These are phyloP conservation scores for Solanum stenotomum DNA, from an alignment of 257 asterid genomes.

Conservation along the genomic window DNA sequence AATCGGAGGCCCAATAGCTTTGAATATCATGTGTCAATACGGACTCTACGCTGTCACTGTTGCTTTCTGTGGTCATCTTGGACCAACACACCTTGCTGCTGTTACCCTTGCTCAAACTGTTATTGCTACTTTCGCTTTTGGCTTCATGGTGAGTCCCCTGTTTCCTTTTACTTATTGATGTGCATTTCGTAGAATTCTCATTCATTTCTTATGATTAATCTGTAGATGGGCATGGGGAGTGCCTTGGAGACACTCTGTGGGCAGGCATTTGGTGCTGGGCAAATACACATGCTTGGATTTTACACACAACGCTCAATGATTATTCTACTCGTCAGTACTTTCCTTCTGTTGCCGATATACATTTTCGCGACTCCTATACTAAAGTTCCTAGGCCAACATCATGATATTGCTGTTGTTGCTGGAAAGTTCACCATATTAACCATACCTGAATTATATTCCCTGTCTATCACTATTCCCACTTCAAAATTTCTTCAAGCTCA, in stretches of 20 bases:
- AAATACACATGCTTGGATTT: slow-evolving; percentile 65
- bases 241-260: slow-evolving; percentile 89
- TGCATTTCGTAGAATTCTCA: no score
- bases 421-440: slow-evolving; percentile 43
- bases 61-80: slow-evolving; percentile 66
- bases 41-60: slow-evolving; percentile 28
- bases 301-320: slow-evolving; percentile 76
- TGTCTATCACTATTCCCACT: slow-evolving; percentile 52
- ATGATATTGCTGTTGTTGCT: slow-evolving; percentile 46
- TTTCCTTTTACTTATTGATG: no score
- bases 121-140: slow-evolving; percentile 45
- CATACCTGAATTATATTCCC: slow-evolving; percentile 58
- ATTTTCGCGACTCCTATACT: slow-evolving; percentile 64
- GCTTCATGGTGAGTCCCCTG: slow-evolving; percentile 5
- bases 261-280: slow-evolving; percentile 81
- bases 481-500: slow-evolving; percentile 78
- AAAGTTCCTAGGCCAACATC: slow-evolving; percentile 49
- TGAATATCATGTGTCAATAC: slow-evolving; percentile 54
- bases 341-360: slow-evolving; percentile 47
- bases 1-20: slow-evolving; percentile 61
- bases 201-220: no score
- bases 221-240: slow-evolving; percentile 92
- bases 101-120: slow-evolving; percentile 57
- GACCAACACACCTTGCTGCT: slow-evolving; percentile 60
- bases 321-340: slow-evolving; percentile 36